phyloP scores from a whole-genome alignment of 371 early-diverging fungal species.

The Gilbertella persicaria region DNA sequence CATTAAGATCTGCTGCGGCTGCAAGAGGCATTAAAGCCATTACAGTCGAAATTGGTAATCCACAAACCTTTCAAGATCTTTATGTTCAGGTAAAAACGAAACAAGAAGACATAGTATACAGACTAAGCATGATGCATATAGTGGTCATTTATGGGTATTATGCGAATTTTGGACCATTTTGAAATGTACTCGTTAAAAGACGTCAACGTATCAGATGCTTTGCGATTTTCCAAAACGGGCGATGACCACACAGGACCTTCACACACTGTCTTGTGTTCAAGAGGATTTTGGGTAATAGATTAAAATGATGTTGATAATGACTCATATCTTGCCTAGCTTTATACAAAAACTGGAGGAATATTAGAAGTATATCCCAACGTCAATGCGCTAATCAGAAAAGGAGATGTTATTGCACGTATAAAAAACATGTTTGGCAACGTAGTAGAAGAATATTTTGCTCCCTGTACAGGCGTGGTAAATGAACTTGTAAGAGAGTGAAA shows the following conservation, averaged over 20 bases:
- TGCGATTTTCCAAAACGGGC: neutral
- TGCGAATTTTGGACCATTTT: constrained; percentile 34
- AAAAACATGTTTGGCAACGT: constrained; percentile 88
- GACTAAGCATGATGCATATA: neutral
- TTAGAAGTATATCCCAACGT: constrained; percentile 80
- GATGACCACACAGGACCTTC: constrained; percentile 16
- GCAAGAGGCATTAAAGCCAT: constrained; percentile 80
- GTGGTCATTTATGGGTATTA: constrained; percentile 36
- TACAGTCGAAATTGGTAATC: constrained; percentile 87
- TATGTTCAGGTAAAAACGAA: constrained; percentile 61
- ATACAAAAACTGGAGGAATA: constrained; percentile 62
- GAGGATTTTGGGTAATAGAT: constrained; percentile 43
- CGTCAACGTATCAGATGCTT: constrained; percentile 5
- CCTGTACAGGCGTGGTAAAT: constrained; percentile 73
- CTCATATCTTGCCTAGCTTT: constrained; percentile 20
- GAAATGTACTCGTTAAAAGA: constrained; percentile 25
- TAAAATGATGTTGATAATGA: constrained; percentile 51
- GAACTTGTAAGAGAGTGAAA: neutral
- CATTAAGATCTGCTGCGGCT: constrained; percentile 83
- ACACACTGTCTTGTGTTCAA: constrained; percentile 30
- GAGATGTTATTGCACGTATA: constrained; percentile 81
- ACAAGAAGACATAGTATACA: constrained; percentile 20
- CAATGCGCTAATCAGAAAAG: constrained; percentile 79
- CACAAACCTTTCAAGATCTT: constrained; percentile 70
- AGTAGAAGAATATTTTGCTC: constrained; percentile 79